phyloP scores from a whole-genome alignment of 331 rosid species.

The Ulmus americana region DNA sequence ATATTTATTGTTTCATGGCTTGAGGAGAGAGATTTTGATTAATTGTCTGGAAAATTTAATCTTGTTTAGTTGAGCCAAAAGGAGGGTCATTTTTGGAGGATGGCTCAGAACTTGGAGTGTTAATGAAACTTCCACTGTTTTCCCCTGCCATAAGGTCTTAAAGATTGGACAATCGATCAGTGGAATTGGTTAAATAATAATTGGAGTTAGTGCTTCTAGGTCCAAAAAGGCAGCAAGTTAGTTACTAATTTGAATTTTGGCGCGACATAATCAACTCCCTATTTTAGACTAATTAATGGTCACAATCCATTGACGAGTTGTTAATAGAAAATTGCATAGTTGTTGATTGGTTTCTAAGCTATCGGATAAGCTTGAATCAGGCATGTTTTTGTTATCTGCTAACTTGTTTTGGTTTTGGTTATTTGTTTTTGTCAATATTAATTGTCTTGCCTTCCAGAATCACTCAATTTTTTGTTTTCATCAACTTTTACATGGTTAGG shows the following conservation, averaged over 20 bases:
- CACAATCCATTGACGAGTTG: background rate
- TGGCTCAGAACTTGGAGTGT: background rate
- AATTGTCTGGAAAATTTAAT: background rate
- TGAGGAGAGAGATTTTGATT: background rate
- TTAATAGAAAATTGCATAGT: background rate
- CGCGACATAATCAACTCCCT: background rate
- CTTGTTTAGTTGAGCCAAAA: background rate
- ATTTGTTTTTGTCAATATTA: background rate
- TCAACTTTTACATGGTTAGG: slow-evolving; percentile 41
- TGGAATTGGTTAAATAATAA: background rate
- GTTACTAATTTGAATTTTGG: background rate
- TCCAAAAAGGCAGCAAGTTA: background rate
- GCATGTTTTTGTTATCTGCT: background rate
- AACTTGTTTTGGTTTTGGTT: background rate
- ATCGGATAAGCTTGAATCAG: background rate
- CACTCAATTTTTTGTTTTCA: slow-evolving; percentile 17
- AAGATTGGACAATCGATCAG: background rate
- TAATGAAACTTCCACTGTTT: background rate
- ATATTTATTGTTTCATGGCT: background rate
- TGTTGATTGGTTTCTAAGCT: background rate
- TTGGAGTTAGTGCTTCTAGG: background rate
- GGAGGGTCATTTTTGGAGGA: background rate
- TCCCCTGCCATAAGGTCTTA: background rate
- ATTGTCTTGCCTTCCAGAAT: background rate
- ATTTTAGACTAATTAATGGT: background rate